Percentiles rank a stretch among this genome's conserved stretches.
phyloP scores from a whole-genome alignment of 345 rosid species.

The Bruguiera parviflora region DNA sequence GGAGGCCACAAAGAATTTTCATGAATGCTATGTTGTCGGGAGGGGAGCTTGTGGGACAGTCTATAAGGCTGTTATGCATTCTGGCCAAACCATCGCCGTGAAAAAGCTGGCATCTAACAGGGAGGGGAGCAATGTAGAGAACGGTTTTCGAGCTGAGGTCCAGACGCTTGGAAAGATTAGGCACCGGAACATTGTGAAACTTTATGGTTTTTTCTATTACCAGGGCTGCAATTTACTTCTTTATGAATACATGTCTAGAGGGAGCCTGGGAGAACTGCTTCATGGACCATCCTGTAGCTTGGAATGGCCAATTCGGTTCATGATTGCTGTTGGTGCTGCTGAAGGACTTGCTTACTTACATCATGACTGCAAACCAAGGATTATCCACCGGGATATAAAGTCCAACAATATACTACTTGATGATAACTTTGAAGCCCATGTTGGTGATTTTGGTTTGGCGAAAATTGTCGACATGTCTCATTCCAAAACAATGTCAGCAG shows the following conservation, averaged over 20 bases:
- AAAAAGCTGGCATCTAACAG: conserved; percentile 62
- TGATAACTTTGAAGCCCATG: conserved; percentile 72
- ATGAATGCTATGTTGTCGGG: conserved; percentile 55
- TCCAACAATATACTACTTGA: conserved; percentile 76
- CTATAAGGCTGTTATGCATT: conserved; percentile 60
- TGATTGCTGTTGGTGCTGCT: conserved; percentile 74
- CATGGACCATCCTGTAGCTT: conserved; percentile 40
- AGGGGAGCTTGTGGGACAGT: conserved; percentile 83
- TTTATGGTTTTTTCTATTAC: conserved; percentile 67
- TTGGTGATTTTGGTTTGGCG: conserved; percentile 83
- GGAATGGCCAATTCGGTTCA: conserved; percentile 63
- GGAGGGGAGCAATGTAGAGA: conserved; percentile 59
- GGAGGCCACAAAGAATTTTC: conserved; percentile 63
- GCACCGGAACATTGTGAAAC: conserved; percentile 79
- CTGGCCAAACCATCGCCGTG: conserved; percentile 64
- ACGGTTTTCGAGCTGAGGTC: conserved; percentile 72
- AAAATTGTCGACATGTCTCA: conserved; percentile 67
- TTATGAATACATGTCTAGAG: conserved; percentile 73
- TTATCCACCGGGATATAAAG: conserved; percentile 77
- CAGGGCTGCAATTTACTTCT: conserved; percentile 70
- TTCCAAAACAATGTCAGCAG: conserved; percentile 82
- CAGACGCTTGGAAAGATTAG: conserved; percentile 78
- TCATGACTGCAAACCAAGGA: conserved; percentile 73
- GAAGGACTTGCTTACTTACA: conserved; percentile 80
- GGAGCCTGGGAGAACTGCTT: conserved; percentile 76